Base-by-base conservation (phyloP, 2,329 filamentous ascomycete species). In the Cladosporium oxysporum region DNA sequence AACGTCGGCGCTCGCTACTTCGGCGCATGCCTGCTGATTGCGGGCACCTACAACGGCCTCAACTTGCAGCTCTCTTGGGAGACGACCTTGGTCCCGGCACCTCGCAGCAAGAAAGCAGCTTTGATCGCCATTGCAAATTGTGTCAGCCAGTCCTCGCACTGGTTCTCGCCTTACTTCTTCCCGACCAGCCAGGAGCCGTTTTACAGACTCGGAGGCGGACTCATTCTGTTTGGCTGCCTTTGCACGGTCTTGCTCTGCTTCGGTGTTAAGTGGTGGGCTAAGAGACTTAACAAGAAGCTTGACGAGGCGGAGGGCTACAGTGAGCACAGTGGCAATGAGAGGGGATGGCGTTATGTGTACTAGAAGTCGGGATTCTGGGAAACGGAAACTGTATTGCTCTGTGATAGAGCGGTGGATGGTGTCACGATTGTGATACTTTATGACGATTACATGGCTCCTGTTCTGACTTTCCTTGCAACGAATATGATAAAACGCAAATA, bases 121-220 rank as follows among this genome's bases (percentile, higher is more conserved):
- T 74, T 81, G 1, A 78, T 82, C 58, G 79, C 80, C 0, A 79
- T 80, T 53, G 79, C 79, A 5, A 81, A 81, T 58, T 79, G 76
- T 37, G 74, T 80, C 1, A 78, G 74, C n/a, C 76, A 77, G 5
- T 71, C 75, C 0, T 78, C 76, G 2, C 80, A 81, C 44, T 81
- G 79, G 79, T 81, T 80, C 60, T 79, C 75, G 0, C 79, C 79
- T 0, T 80, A 81, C 66, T 81, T 81, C 62, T 63, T 63, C 50
- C 61, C 61, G n/a, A 63, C 61, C 11, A 47, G 28, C 23, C 50
- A 63, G 14, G 61, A 63, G 61, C 61, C 61, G 16, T 63, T 31
- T 26, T 63, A 63, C 61, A 63, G 61, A 55, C 61, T 63, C 14
- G 61, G 61, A 33, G 61, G 50, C 18, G 61, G 61, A 5, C 75